Evolutionary conservation across 257 asterid species (phyloP).

Genomic region (Rehmannia glutinosa): DNA sequence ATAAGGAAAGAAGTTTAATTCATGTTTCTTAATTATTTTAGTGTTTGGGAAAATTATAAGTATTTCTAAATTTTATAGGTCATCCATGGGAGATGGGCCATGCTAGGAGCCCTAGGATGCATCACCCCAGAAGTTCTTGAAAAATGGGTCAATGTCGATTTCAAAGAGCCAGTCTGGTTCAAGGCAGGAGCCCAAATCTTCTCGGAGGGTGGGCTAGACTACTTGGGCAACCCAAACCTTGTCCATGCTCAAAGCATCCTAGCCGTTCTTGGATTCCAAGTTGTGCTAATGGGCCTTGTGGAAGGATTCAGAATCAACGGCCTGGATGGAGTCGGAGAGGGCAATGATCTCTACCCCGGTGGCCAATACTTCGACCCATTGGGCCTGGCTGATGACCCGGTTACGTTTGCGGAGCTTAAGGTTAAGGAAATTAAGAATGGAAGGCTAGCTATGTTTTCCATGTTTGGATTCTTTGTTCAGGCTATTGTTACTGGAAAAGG

Average conservation of each 20-base stretch:
- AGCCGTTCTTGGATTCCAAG: conserved; percentile 77
- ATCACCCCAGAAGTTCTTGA: conserved; percentile 72
- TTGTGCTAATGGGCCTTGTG: conserved; percentile 73
- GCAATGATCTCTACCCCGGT: conserved; percentile 78
- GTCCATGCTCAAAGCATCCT: conserved; percentile 86
- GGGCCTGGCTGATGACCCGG: conserved; percentile 81
- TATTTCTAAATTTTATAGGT: too few relatives aligned
- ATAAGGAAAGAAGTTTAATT: too few relatives aligned
- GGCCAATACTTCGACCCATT: conserved; percentile 84
- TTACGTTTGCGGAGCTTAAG: conserved; percentile 66
- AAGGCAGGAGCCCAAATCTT: conserved; percentile 81
- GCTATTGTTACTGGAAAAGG: conserved; percentile 65
- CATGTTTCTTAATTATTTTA: too few relatives aligned
- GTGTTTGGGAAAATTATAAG: too few relatives aligned
- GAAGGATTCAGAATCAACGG: conserved; percentile 80
- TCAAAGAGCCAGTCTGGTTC: conserved; percentile 87
- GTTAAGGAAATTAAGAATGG: conserved; percentile 82
- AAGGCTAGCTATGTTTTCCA: conserved; percentile 70
- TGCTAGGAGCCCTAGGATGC: conserved; percentile 73
- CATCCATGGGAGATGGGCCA: too few relatives aligned
- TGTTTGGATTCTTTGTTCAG: conserved; percentile 68
- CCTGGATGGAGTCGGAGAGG: conserved; percentile 76
- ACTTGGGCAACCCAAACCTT: conserved; percentile 73
- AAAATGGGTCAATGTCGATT: conserved; percentile 50
- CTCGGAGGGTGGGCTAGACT: conserved; percentile 74